Evolutionary conservation across 106 monocot genomes (phyloP).

Genomic region (Iris macrosiphon): DNA sequence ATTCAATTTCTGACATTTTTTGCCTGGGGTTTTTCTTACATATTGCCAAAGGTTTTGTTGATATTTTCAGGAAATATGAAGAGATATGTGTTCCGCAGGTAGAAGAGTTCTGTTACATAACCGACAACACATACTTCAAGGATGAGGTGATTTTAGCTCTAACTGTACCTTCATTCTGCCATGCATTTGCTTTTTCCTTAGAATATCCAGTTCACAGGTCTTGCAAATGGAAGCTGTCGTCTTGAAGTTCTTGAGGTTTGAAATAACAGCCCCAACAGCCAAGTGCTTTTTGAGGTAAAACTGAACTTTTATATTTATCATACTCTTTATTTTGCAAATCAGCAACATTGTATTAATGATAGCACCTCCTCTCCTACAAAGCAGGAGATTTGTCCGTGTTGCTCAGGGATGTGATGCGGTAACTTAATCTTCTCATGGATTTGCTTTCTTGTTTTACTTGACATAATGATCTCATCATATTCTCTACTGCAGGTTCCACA

Average conservation of each 20-base stretch:
- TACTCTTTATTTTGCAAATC: not conserved
- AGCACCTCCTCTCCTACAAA: not conserved
- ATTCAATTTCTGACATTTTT: not conserved
- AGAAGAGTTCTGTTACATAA: conserved; percentile 90
- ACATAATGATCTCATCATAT: too few species aligned
- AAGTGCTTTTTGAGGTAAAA: conserved; percentile 87
- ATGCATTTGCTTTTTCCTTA: not conserved
- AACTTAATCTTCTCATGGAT: too few species aligned
- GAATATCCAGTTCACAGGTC: conserved; percentile 30
- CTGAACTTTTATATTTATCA: not conserved
- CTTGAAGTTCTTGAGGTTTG: conserved; percentile 76
- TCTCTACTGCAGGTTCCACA: conserved; percentile 32
- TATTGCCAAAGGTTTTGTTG: not conserved
- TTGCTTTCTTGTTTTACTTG: too few species aligned
- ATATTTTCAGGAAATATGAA: conserved; percentile 71
- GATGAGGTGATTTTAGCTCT: conserved; percentile 59
- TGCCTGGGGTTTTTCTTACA: not conserved
- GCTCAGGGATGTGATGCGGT: conserved; percentile 71
- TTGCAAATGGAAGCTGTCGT: conserved; percentile 86
- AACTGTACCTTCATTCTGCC: too few species aligned
- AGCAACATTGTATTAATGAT: not conserved
- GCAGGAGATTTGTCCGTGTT: conserved; percentile 74
- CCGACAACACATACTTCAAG: conserved; percentile 78
- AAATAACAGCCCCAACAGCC: conserved; percentile 70
- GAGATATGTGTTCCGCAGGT: conserved; percentile 88